Percentiles rank a stretch among this genome's conserved stretches.
phyloP scores from a whole-genome alignment of 495 filamentous ascomycete species.

The Acidomyces sp. region DNA sequence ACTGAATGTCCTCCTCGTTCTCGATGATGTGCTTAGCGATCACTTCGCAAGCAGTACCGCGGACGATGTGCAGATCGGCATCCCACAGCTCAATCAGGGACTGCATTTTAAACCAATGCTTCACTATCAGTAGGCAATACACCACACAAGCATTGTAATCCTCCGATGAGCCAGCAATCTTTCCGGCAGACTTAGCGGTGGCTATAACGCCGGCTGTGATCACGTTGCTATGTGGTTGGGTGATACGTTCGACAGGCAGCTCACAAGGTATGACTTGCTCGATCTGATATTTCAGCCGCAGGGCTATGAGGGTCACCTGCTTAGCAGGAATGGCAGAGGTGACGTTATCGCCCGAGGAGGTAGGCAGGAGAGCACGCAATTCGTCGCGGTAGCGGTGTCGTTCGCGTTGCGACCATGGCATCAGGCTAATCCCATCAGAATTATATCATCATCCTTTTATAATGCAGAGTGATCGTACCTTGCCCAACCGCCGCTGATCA shows the following conservation, averaged over 20 bases:
- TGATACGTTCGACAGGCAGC: conserved; percentile 57
- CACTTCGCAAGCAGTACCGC: conserved; percentile 79
- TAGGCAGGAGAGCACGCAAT: conserved; percentile 44
- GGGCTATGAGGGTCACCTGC: conserved; percentile 73
- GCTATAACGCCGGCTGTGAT: conserved; percentile 67
- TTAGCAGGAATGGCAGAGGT: conserved; percentile 50
- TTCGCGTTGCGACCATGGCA: too few relatives aligned
- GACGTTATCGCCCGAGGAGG: conserved; percentile 34
- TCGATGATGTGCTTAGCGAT: conserved; percentile 95
- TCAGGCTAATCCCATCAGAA: too few relatives aligned
- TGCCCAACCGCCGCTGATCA: too few relatives aligned
- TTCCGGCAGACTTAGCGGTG: conserved; percentile 65
- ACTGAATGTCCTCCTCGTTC: conserved; percentile 57
- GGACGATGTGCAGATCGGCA: conserved; percentile 63
- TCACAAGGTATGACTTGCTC: conserved; percentile 82
- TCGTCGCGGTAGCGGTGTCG: conserved; percentile 9
- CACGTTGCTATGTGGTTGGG: conserved; percentile 64
- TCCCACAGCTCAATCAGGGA: conserved; percentile 77
- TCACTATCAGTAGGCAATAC: conserved; percentile 74
- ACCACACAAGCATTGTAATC: conserved; percentile 68
- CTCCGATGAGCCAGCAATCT: conserved; percentile 32
- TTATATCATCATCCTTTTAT: too few relatives aligned
- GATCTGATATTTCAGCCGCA: conserved; percentile 82
- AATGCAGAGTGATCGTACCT: too few relatives aligned
- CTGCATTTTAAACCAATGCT: conserved; percentile 83